Conservation (phyloP, 2,329 filamentous ascomycete genomes). For the Clonostachys solani region DNA sequence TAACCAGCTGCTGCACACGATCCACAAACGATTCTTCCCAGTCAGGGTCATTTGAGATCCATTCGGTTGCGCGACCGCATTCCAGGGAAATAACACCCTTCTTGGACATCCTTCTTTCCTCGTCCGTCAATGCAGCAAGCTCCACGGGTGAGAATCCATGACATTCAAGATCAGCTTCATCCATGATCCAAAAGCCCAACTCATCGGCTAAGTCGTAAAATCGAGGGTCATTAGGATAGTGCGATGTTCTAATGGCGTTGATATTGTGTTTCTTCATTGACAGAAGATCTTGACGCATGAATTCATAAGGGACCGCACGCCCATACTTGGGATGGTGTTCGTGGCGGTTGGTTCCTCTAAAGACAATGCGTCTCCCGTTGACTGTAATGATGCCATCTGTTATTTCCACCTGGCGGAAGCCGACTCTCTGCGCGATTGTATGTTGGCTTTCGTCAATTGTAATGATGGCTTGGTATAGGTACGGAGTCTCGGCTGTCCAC, state of each 20-base stretch:
- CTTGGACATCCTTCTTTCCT: slow-evolving; percentile 2
- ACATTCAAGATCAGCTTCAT: slow-evolving; percentile 51
- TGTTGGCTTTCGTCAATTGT: slow-evolving; percentile 24
- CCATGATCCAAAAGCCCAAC: slow-evolving; percentile 60
- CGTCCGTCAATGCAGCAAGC: no score
- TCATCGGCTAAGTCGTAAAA: slow-evolving; percentile 60
- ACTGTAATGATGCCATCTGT: slow-evolving; percentile 56
- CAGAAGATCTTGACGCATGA: slow-evolving; percentile 56
- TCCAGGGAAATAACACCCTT: slow-evolving; percentile 23
- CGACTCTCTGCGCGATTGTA: slow-evolving; percentile 36
- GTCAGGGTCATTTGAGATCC: slow-evolving; percentile 46
- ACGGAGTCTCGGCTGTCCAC: slow-evolving; percentile 66
- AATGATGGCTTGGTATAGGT: slow-evolving; percentile 49
- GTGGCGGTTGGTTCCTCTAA: slow-evolving; percentile 66
- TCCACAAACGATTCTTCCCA: slow-evolving; percentile 66
- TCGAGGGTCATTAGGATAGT: slow-evolving; percentile 58
- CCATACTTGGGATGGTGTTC: slow-evolving; percentile 64
- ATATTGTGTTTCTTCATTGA: slow-evolving; percentile 67
- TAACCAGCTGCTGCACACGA: slow-evolving; percentile 58
- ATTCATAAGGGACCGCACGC: slow-evolving; percentile 56
- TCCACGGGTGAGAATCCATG: slow-evolving; percentile 37
- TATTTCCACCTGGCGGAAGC: slow-evolving; percentile 62
- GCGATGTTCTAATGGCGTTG: slow-evolving; percentile 65
- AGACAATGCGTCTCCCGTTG: slow-evolving; percentile 55
- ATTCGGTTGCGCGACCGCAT: slow-evolving; percentile 34